Base-by-base conservation (phyloP, 805 yeast species). In the Debaryomyces tyrocola region DNA sequence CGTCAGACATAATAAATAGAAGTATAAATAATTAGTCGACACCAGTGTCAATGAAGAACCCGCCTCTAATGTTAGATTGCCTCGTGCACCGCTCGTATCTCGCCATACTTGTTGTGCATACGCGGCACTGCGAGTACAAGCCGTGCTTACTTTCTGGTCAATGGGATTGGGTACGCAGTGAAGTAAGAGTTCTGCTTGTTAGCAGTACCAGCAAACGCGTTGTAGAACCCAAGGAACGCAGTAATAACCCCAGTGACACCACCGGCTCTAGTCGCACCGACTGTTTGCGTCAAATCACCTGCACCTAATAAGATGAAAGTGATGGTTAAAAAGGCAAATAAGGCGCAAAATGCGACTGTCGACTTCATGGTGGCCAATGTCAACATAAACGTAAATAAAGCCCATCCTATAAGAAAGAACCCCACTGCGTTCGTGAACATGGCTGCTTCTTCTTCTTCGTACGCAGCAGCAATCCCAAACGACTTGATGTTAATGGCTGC, bases 191-290 rank as follows among this genome's bases (percentile, higher is more conserved):
- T 71, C 44, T 56, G 58, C 20, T 41, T 52, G 41, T 54, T 67
- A 36, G 75, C 73, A 4, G 57, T 54, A 57, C 74, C 74, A 20
- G 74, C 69, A 44, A 59, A 70, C 5, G 75, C 74, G 46, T 71
- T 69, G 54, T 71, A 71, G 55, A 64, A 69, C 1, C 73, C 75
- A 33, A 67, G 50, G 48, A 71, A 58, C 2, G 70, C 69, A n/a
- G 74, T 65, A 36, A 71, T 60, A 12, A 69, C 67, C n/a, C 76
- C 76, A 43, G 60, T 41, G 5, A 69, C 69, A 37, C 75, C 76
- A 24, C 75, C 76, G 36, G 73, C 74, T 46, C 70, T 63, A 6
- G 63, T 49, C 8, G 62, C 60, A 6, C 51, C 50, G 5, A 55
- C 60, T 9, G 48, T 59, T 11, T 59, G 61, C 2, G 66, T 43